A percentile compares a stretch with the other conserved stretches of the same genome.
phyloP scores from a whole-genome alignment of 371 early-diverging fungal genomes.

The Thermomucor indicae-seudaticae region DNA sequence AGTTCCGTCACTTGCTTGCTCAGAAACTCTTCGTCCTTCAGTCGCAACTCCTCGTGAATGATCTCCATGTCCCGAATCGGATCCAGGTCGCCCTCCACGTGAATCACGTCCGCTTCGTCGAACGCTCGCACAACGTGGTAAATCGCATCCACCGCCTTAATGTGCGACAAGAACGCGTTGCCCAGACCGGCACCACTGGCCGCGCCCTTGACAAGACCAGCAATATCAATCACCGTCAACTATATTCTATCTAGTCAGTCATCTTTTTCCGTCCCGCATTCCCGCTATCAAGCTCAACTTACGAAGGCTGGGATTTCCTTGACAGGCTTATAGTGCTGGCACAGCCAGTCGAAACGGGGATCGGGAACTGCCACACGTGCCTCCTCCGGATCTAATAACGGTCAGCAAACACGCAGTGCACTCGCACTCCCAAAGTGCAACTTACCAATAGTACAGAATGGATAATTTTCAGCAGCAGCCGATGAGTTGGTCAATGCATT shows the following conservation, averaged over 20 bases:
- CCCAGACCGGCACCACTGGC: slow-evolving; percentile 93
- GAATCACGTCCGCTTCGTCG: slow-evolving; percentile 86
- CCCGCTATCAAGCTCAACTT: slow-evolving; percentile 5
- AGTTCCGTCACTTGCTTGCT: slow-evolving; percentile 63
- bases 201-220: slow-evolving; percentile 98
- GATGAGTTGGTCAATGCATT: slow-evolving; percentile 89
- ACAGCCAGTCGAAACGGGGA: slow-evolving; percentile 87
- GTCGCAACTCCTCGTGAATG: slow-evolving; percentile 94
- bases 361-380: slow-evolving; percentile 95
- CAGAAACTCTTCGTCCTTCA: slow-evolving; percentile 93
- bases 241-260: not conserved
- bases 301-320: slow-evolving; percentile 68
- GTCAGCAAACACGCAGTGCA: not conserved
- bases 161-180: slow-evolving; percentile 97
- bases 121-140: slow-evolving; percentile 97
- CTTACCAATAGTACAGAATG: slow-evolving; percentile 77
- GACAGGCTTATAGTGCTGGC: slow-evolving; percentile 66
- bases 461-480: slow-evolving; percentile 90
- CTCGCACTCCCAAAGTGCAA: not conserved
- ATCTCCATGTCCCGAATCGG: slow-evolving; percentile 95
- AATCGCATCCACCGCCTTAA: slow-evolving; percentile 97
- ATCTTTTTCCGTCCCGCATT: not conserved
- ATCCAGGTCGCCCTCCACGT: slow-evolving; percentile 96
- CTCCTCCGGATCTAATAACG: slow-evolving; percentile 81
- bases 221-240: slow-evolving; percentile 98